These are phyloP conservation scores for Fusarium sambucinum DNA, from an alignment of 2,329 filamentous ascomycete species.

Conservation along the genomic window DNA sequence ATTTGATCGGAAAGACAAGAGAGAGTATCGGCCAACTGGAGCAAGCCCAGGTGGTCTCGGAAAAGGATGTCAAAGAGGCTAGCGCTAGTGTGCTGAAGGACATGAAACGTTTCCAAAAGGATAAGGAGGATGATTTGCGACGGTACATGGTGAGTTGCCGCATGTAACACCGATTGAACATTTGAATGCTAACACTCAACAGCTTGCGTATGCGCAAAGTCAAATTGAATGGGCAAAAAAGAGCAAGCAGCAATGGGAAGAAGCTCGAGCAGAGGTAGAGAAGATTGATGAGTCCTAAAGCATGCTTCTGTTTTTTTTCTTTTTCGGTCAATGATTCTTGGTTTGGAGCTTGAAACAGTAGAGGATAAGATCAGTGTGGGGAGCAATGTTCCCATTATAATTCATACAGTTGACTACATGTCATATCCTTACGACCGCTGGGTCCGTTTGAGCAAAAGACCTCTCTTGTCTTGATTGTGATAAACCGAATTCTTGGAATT, in stretches of 20 bases:
- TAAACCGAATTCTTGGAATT: neutral
- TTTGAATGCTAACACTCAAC: slow-evolving; percentile 38
- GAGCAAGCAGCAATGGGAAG: slow-evolving; percentile 90
- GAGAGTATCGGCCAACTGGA: slow-evolving; percentile 89
- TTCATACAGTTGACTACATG: slow-evolving; percentile 24
- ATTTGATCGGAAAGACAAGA: slow-evolving; percentile 94
- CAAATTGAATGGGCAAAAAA: slow-evolving; percentile 96
- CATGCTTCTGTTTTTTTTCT: slow-evolving; percentile 3
- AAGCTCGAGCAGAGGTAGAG: slow-evolving; percentile 85
- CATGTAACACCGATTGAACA: neutral
- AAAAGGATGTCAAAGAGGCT: slow-evolving; percentile 93
- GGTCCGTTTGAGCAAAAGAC: neutral
- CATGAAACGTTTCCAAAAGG: slow-evolving; percentile 89
- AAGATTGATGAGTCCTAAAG: slow-evolving; percentile 79
- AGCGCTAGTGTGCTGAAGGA: slow-evolving; percentile 90
- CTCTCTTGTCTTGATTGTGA: neutral
- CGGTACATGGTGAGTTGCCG: slow-evolving; percentile 87
- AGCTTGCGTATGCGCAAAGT: slow-evolving; percentile 93
- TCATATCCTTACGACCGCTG: neutral
- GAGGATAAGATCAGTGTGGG: slow-evolving; percentile 18
- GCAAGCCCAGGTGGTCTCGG: slow-evolving; percentile 88
- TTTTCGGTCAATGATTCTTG: slow-evolving; percentile 8
- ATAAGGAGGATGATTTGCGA: slow-evolving; percentile 94
- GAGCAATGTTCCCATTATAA: slow-evolving; percentile 36
- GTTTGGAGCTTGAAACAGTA: slow-evolving; percentile 17